Base-by-base conservation (phyloP, 371 early-diverging fungal genomes). In the Haplosporangium sp. region DNA sequence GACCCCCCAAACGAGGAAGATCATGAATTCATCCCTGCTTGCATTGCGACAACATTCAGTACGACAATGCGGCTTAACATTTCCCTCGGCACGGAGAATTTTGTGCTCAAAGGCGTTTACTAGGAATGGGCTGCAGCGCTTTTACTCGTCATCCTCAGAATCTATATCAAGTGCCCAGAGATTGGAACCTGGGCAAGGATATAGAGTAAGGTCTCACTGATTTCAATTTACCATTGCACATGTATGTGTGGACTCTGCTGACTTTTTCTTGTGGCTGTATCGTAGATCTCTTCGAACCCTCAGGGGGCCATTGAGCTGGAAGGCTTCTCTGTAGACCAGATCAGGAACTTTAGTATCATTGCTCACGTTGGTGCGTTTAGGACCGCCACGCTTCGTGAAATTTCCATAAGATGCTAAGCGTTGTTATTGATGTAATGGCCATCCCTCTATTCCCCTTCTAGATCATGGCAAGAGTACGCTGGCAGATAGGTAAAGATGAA, bases 401-500 rank as follows among this genome's bases (percentile, higher is more conserved):
- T 12, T 7, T n/a, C 29, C 12, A 14, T 21, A 16, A 0, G 5
- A 36, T 52, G 43, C 20, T 18, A 38, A 20, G 21, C 5, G 21
- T 29, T 29, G 29, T 29, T 29, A 4, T 29, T 29, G 29, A 29
- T 29, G 29, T 45, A 10, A 3, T 41, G 38, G 36, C n/a, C 46
- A 38, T 69, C 41, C 13, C 29, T 67, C 18, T 60, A 70, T 36
- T 20, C 42, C n/a, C 9, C n/a, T 5, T 1, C 46, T 83, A 89
- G 95, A 96, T 83, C 97, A 96, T 84, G 97, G 97, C 43, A 97
- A 97, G 72, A 95, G 95, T 69, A 98, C 99, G 5, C 84, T 98
- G 36, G 97, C 98, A 0, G 98, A 98, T 75, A 85, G 89, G 90
- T 86, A 83, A 50, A 8, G 13, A 42, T 50, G 7, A 11, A 40